Percentiles rank a stretch among this genome's conserved stretches.
Evolutionary conservation across 441 rosid genomes (phyloP).

Genomic region (Manihot esculenta): DNA sequence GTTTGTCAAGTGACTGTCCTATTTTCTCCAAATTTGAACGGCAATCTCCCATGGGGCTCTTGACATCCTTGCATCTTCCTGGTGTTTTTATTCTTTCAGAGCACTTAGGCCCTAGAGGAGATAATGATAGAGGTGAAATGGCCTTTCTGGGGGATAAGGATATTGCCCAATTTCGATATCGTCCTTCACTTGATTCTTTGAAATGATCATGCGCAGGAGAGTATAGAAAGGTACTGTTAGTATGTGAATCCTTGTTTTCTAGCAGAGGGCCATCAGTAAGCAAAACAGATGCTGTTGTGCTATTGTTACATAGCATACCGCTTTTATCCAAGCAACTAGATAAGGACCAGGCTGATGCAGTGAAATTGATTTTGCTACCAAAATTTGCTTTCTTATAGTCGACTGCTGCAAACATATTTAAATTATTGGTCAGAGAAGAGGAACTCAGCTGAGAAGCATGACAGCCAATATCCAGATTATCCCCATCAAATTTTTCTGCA

Average conservation of each 20-base stretch:
- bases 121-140: slow-evolving; percentile 57
- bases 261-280: slow-evolving; percentile 81
- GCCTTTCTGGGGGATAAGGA: slow-evolving; percentile 41
- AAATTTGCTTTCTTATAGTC: slow-evolving; percentile 66
- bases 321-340: slow-evolving; percentile 52
- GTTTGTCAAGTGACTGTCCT: slow-evolving; percentile 42
- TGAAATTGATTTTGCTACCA: slow-evolving; percentile 40
- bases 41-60: slow-evolving; percentile 34
- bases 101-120: slow-evolving; percentile 87
- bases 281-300: slow-evolving; percentile 41
- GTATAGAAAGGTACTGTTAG: slow-evolving; percentile 32
- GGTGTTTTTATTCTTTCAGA: slow-evolving; percentile 50
- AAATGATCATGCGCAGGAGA: slow-evolving; percentile 41
- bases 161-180: slow-evolving; percentile 44
- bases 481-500: slow-evolving; percentile 55
- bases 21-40: slow-evolving; percentile 36
- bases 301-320: slow-evolving; percentile 30
- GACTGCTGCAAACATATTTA: slow-evolving; percentile 34
- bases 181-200: slow-evolving; percentile 35
- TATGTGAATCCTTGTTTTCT: slow-evolving; percentile 36
- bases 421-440: slow-evolving; percentile 31
- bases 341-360: slow-evolving; percentile 41
- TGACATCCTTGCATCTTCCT: slow-evolving; percentile 36
- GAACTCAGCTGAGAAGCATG: slow-evolving; percentile 40
- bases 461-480: slow-evolving; percentile 55